Percentiles rank a stretch among this genome's conserved stretches.
phyloP scores from a whole-genome alignment of 2,329 filamentous ascomycete species.

The Exophiala spinifera region DNA sequence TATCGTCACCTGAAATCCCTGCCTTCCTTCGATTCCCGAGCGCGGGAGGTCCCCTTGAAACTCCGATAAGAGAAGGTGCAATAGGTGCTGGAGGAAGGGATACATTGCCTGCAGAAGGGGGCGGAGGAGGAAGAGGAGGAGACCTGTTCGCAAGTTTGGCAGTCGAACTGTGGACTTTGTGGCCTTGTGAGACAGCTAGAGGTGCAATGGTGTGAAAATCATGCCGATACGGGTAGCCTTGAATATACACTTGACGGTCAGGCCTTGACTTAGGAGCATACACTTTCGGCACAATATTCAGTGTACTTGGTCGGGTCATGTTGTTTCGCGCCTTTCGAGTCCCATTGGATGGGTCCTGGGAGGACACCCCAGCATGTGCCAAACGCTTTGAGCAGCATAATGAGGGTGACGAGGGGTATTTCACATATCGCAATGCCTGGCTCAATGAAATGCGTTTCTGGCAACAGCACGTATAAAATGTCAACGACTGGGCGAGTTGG shows the following conservation, averaged over 20 bases:
- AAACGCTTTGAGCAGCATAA: constrained; percentile 1
- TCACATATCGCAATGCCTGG: constrained; percentile 14
- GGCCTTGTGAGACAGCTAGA: not conserved
- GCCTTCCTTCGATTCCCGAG: not conserved
- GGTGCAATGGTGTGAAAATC: constrained; percentile 10
- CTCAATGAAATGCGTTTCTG: constrained; percentile 13
- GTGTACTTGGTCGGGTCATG: too few species aligned
- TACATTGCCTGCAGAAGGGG: not conserved
- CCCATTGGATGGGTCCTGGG: not conserved
- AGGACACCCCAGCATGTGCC: not conserved
- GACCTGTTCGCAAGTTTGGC: constrained; percentile 10
- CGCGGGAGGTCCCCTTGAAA: not conserved
- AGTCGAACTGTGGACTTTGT: not conserved
- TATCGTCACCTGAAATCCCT: not conserved
- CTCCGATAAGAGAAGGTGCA: too few species aligned
- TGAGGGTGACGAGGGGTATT: not conserved
- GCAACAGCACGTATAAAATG: constrained; percentile 16
- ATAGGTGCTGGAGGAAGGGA: not conserved
- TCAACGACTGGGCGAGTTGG: constrained; percentile 2
- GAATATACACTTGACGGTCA: not conserved
- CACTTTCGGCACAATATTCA: too few species aligned
- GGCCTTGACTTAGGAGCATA: not conserved
- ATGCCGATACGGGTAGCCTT: not conserved
- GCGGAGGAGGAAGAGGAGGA: not conserved
- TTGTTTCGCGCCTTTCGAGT: not conserved